Evolutionary conservation across 345 rosid species (phyloP), one percentile per base, ranked within the genome.

Genomic region (Salix udensis): DNA sequence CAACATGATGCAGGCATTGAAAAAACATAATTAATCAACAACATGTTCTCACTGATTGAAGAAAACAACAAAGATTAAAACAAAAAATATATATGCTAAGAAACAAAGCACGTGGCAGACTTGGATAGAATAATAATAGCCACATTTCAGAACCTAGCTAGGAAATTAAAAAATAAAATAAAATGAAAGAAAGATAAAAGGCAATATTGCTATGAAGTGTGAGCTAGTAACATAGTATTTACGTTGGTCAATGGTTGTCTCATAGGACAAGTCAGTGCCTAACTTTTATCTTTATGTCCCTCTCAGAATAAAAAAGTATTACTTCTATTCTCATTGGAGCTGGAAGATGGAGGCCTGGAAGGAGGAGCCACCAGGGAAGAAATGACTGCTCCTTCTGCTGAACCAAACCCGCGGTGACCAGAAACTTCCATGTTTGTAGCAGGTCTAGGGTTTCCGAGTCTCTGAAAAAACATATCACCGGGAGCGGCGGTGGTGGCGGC

Each of bases 301-400:
- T 80, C 52, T 88, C 85, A 86, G 31, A 80, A 84, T 81, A 88
- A 77, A 86, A 88, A 84, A 68, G 66, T 60, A 53, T 78, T 78
- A 28, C 81, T 52, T 58, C 84, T 76, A 58, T 82, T 85, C 79
- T 84, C 87, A 88, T 77, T 83, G 73, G 82, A 42, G 21, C 68
- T 36, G 13, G 79, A 40, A 44, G 80, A 9, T 13, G 74, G 68
- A 39, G 73, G 52, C 70, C 84, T 70, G 67, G 76, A 42, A 30
- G 81, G 78, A 15, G 76, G 72, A 42, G 55, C n/a, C 78, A 40
- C 65, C 46, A 62, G 67, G 3, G 83, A 67, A 21, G 85, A 53
- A 81, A 58, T 73, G 34, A 66, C 70, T 68, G 28, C 26, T 69
- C 85, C 78, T 44, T 72, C 58, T 21, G 23, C 19, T 30, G 23